Evolutionary conservation across 345 rosid genomes (phyloP).

Genomic region (Bruguiera parviflora): DNA sequence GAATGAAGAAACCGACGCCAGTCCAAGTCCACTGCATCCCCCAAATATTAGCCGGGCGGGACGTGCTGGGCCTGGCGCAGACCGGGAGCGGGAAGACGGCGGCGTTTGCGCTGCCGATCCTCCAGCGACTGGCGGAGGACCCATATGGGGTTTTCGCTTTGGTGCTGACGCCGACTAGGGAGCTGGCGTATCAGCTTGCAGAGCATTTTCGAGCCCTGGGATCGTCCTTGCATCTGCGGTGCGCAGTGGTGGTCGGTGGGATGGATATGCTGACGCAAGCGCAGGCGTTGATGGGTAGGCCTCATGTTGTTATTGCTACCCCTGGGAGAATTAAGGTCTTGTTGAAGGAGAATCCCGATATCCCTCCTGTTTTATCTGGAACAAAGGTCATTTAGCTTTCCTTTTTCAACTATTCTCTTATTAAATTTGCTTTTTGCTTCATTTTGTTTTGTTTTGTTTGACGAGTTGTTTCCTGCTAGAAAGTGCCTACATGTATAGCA

Average conservation of each 20-base stretch:
- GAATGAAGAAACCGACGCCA: constrained; percentile 73
- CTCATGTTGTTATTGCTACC: constrained; percentile 84
- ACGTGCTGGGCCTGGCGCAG: constrained; percentile 85
- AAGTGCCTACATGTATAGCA: too few relatives aligned
- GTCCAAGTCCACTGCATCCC: constrained; percentile 89
- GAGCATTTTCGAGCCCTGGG: constrained; percentile 93
- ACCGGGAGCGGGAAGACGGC: constrained; percentile 97
- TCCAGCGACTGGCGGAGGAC: constrained; percentile 71
- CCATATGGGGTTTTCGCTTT: constrained; percentile 80
- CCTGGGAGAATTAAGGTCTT: constrained; percentile 89
- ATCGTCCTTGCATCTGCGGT: constrained; percentile 73
- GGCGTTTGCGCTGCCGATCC: constrained; percentile 89
- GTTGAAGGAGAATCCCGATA: constrained; percentile 73
- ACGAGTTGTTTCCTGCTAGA: not conserved
- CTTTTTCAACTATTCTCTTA: not conserved
- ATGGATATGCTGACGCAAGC: constrained; percentile 86
- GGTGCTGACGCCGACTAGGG: constrained; percentile 92
- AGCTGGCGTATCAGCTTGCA: constrained; percentile 87
- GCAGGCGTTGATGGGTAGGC: constrained; percentile 53
- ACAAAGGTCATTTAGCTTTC: constrained; percentile 50
- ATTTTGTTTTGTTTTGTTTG: not conserved
- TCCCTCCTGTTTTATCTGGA: constrained; percentile 67
- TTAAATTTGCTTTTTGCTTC: not conserved
- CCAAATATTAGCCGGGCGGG: constrained; percentile 59
- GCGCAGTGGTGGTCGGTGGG: constrained; percentile 85